Conservation (phyloP, 164 flowering plant genomes). For the Hamamelis virginiana region DNA sequence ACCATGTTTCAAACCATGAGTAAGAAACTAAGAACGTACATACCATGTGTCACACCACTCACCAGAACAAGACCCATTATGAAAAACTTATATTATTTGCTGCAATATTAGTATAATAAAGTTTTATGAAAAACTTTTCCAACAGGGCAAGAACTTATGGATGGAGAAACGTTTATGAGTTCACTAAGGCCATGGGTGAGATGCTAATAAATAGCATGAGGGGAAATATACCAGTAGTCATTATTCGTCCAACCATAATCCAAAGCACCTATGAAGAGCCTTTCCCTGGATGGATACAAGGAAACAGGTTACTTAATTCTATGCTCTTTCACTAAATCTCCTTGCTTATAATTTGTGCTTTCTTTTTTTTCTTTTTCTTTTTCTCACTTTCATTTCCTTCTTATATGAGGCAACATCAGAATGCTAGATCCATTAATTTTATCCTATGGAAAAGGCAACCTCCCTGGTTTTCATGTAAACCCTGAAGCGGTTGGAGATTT, state of each 20-base stretch:
- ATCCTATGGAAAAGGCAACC: neutral
- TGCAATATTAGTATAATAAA: too few species aligned
- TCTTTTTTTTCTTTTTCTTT: too few species aligned
- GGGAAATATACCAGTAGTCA: conserved; percentile 15
- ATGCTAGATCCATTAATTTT: neutral
- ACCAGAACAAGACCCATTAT: too few species aligned
- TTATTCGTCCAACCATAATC: conserved; percentile 14
- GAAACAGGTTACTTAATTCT: neutral
- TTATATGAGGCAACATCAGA: too few species aligned
- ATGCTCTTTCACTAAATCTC: too few species aligned
- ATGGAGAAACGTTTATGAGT: conserved; percentile 14
- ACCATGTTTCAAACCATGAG: too few species aligned
- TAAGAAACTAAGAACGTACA: too few species aligned
- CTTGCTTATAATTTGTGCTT: too few species aligned
- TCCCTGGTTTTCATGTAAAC: neutral
- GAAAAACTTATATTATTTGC: too few species aligned
- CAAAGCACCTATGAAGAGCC: conserved; percentile 18
- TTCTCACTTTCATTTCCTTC: too few species aligned
- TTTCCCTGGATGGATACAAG: conserved; percentile 14
- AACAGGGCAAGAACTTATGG: conserved; percentile 16
- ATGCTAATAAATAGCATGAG: conserved; percentile 10
- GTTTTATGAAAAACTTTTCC: too few species aligned
- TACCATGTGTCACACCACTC: too few species aligned
- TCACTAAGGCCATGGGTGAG: conserved; percentile 19
- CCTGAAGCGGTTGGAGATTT: neutral